Conservation (phyloP, 257 asterid genomes). For the Jacaranda copaia region DNA sequence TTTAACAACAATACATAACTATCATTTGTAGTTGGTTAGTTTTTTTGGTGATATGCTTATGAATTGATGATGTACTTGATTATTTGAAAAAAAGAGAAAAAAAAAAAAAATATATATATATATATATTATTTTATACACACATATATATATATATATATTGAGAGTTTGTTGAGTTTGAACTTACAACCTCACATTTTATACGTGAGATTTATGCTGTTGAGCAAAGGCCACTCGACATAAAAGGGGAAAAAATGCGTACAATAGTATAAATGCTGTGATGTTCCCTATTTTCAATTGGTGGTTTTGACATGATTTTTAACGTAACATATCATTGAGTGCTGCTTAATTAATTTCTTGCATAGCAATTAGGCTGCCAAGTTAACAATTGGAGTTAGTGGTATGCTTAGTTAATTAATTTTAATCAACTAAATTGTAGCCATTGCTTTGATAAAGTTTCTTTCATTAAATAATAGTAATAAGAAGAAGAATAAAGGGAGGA, state of each 20-base stretch:
- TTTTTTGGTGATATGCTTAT: too few species aligned
- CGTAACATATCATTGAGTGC: constrained; percentile 34
- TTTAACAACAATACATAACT: not conserved
- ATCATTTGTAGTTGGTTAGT: not conserved
- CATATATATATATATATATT: too few species aligned
- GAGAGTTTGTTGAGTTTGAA: too few species aligned
- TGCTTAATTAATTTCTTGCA: constrained; percentile 33
- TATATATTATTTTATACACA: too few species aligned
- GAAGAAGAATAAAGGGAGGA: not conserved
- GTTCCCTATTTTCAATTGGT: constrained; percentile 35
- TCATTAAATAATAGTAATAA: not conserved
- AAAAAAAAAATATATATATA: too few species aligned
- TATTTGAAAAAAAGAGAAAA: not conserved
- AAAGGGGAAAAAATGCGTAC: not conserved
- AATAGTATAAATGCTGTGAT: not conserved
- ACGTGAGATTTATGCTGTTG: too few species aligned
- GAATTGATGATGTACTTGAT: not conserved
- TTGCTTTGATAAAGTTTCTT: constrained; percentile 46
- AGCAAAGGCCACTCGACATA: too few species aligned
- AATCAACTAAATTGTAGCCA: constrained; percentile 32
- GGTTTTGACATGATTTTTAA: constrained; percentile 23
- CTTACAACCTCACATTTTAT: too few species aligned
- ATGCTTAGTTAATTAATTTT: constrained; percentile 23
- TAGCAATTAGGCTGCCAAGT: constrained; percentile 38
- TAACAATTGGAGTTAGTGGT: constrained; percentile 47